Evolutionary conservation across 345 rosid species (phyloP).

Genomic region (Physaria fendleri): DNA sequence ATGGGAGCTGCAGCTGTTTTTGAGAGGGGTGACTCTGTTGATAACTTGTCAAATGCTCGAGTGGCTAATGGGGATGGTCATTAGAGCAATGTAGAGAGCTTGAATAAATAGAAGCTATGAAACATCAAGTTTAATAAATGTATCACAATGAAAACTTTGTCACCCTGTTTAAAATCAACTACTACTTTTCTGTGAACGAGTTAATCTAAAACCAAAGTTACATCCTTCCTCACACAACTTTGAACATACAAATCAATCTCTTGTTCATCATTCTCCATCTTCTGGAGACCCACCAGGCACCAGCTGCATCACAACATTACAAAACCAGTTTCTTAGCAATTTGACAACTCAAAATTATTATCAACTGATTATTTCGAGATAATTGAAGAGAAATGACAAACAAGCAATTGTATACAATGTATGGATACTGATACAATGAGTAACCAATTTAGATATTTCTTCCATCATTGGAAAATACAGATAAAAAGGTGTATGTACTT

Average conservation of each 20-base stretch:
- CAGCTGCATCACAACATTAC: conserved; percentile 48
- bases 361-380: neutral
- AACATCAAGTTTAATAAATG: neutral
- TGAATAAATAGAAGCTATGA: conserved; percentile 18
- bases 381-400: neutral
- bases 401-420: neutral
- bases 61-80: conserved; percentile 22
- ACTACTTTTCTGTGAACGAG: conserved; percentile 1
- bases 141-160: neutral
- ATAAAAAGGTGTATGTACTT: conserved; percentile 27
- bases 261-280: conserved; percentile 31
- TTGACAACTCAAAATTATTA: neutral
- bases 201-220: conserved; percentile 11
- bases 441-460: neutral
- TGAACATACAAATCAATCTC: neutral
- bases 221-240: conserved; percentile 2
- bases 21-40: conserved; percentile 67
- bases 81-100: conserved; percentile 35
- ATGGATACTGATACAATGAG: neutral
- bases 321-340: neutral
- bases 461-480: neutral
- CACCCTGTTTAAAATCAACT: neutral
- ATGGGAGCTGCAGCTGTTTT: conserved; percentile 96
- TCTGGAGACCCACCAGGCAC: conserved; percentile 96
- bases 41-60: conserved; percentile 44